Evolutionary conservation across 305 asterid species (phyloP), one percentile per base, ranked within the genome.

Genomic region (Rubia peregrina): DNA sequence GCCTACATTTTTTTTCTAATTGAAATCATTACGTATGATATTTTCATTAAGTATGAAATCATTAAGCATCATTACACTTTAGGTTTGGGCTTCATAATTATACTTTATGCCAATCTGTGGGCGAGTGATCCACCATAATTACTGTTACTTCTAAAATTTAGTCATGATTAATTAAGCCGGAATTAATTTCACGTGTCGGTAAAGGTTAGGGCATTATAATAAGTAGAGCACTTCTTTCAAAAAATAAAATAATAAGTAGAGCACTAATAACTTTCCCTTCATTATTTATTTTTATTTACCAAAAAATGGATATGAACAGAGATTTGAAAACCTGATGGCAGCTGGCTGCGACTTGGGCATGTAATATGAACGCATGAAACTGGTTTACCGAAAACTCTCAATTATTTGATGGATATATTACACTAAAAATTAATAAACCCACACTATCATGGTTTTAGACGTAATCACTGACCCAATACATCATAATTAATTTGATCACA

Each of bases 391-490:
- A 22, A 26, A 21, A 57, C 9, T 7, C 14, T 7, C 3, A 61
- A 33, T 30, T 11, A 26, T 22, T 61, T 30, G 66, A 30, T 61
- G 19, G 7, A 70, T 61, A 6, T 3, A 9, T 43, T 26, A 30
- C 57, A 67, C 55, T 41, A n/a, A n/a, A n/a, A n/a, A 48, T 40
- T 36, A 48, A 8, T 42, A 17, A 66, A 71, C 5, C 30, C 33
- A 12, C 1, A n/a, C 21, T 7, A 56, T 56, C 14, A 22, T 61
- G 59, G 59, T 30, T 33, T 61, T 12, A 30, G 69, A 71, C 75
- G 36, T 17, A 71, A 46, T 22, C 60, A 43, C 69, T 46, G 53
- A 53, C 72, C 49, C 9, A 60, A 51, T 51, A 5, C 16, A 51
- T 51, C 57, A 51, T 51, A 51, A 17, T 6, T 51, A 51, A 17